These are phyloP conservation scores for Nicotiana obtusifolia DNA, from an alignment of 257 asterid species.

Conservation along the genomic window DNA sequence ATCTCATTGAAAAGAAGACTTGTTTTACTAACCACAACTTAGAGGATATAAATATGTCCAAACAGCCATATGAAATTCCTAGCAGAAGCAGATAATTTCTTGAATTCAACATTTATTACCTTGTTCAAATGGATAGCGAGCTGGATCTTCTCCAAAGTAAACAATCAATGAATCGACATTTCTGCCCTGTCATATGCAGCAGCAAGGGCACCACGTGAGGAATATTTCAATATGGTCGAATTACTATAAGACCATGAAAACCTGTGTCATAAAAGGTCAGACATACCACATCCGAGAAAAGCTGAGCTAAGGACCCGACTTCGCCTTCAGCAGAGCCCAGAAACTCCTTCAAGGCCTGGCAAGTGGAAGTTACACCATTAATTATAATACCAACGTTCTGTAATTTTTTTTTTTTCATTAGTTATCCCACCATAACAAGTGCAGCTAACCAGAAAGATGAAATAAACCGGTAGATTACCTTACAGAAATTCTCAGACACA, in stretches of 20 bases:
- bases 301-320: constrained; percentile 66
- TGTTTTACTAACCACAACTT: background rate
- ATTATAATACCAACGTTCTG: background rate
- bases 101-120: constrained; percentile 29
- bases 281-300: constrained; percentile 71
- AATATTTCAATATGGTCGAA: background rate
- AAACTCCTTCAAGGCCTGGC: constrained; percentile 60
- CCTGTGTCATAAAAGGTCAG: background rate
- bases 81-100: background rate
- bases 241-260: background rate
- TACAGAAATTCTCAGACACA: constrained; percentile 55
- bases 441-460: background rate
- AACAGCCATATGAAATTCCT: background rate
- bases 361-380: constrained; percentile 8
- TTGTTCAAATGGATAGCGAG: constrained; percentile 74
- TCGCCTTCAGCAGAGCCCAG: constrained; percentile 57
- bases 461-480: constrained; percentile 27
- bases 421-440: background rate
- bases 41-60: background rate
- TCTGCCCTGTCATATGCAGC: constrained; percentile 34
- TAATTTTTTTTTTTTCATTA: background rate
- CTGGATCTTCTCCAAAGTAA: constrained; percentile 68
- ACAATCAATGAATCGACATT: constrained; percentile 56
- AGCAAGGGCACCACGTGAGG: background rate
- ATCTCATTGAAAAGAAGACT: background rate